Evolutionary conservation across 768 basidiomycete genomes (phyloP), one percentile per base, ranked within the genome.

Genomic region (Pleurotus citrinopileatus): DNA sequence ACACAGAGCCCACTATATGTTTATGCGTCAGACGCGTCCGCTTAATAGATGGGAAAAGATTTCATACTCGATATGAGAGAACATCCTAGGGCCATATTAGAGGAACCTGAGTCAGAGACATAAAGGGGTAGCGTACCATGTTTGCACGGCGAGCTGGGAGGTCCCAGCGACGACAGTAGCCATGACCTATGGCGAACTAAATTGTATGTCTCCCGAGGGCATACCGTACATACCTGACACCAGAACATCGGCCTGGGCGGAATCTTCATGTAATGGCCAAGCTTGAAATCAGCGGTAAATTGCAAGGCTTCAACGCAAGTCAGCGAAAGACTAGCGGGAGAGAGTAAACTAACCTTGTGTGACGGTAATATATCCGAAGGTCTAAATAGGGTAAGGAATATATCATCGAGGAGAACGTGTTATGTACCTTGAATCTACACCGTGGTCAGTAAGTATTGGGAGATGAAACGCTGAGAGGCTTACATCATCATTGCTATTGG

Each of bases 401-500:
- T 8, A 0, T 15, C 9, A 51, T 6, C 20, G 12, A 19, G 19
- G 10, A 25, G 15, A 20, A 3, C 4, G 13, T 63, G 53, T 57
- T 48, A 29, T 12, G 26, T 19, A 52, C 44, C 57, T 13, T 53
- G 20, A 53, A 45, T 42, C 43, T 43, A 17, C 13, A 28, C 13
- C 8, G 12, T 2, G 25, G 26, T 29, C 20, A 32, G 42, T 45
- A 23, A 42, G 10, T 20, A 34, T 4, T 19, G 13, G 4, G 15
- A n/a, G 20, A 37, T 29, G 36, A 3, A 28, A 38, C 23, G 53
- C 37, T 38, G 10, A 43, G 42, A 42, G 19, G 44, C 69, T 47
- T 52, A 87, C 78, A 88, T 80, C 86, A 89, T 86, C 80, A 87
- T 83, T 1, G 87, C 87, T 55, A 88, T 77, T 3, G 89, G 86